A percentile compares a stretch with the other conserved stretches of the same genome.
These are phyloP conservation scores for Kazachstania sp. DNA, from an alignment of 1,139 yeast species.

Conservation along the genomic window DNA sequence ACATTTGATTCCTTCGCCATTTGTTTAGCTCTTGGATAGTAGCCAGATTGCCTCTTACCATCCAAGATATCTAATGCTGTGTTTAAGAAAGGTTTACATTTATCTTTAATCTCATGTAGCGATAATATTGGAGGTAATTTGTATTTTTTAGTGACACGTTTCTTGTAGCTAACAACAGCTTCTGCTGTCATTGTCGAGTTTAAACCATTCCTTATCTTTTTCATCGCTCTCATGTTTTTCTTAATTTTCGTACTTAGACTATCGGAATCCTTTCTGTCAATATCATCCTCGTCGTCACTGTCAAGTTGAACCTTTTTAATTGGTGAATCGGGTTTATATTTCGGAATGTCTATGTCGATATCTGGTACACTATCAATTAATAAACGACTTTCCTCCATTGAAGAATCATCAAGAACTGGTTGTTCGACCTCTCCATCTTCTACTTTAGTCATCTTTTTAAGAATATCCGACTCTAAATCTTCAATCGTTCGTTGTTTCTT, in stretches of 20 bases:
- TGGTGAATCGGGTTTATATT: background rate
- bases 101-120: constrained; percentile 22
- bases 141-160: constrained; percentile 4
- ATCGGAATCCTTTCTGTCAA: background rate
- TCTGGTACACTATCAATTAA: background rate
- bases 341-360: background rate
- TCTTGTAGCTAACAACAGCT: background rate
- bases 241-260: background rate
- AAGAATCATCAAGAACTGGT: background rate
- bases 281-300: constrained; percentile 1
- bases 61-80: constrained; percentile 38
- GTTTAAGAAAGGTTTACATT: constrained; percentile 31
- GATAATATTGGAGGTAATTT: constrained; percentile 18
- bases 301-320: background rate
- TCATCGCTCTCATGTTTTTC: background rate
- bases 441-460: background rate
- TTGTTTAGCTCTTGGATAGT: constrained; percentile 41
- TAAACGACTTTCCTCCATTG: background rate
- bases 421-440: too few species aligned
- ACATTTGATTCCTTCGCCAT: constrained; percentile 35
- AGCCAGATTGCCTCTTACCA: constrained; percentile 40
- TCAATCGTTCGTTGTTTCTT: background rate
- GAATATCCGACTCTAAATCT: background rate
- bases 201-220: background rate
- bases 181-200: background rate